Percentiles rank a stretch among this genome's conserved stretches.
Conservation (phyloP, 768 basidiomycete genomes). For the Kwoniella europaea region DNA sequence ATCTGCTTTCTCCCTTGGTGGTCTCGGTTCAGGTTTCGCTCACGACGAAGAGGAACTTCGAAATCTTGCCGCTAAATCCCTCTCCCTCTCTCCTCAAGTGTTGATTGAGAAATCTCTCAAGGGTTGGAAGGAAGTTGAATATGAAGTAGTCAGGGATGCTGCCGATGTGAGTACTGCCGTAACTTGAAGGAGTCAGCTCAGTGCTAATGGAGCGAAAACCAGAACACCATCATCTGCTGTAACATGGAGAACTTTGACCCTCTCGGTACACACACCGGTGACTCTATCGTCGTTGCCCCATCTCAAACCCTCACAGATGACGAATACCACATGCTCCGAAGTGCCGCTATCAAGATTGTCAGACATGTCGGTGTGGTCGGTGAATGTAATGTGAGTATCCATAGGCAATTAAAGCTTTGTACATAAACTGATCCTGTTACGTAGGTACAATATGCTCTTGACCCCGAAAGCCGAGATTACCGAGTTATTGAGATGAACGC, state of each 20-base stretch:
- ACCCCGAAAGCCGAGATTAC: constrained; percentile 89
- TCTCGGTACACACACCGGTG: constrained; percentile 97
- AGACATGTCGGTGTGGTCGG: constrained; percentile 64
- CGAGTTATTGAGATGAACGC: constrained; percentile 99
- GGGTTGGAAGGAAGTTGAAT: constrained; percentile 99
- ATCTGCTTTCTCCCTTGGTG: constrained; percentile 91
- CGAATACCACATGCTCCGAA: constrained; percentile 98
- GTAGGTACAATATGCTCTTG: constrained; percentile 91
- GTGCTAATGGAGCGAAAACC: constrained; percentile 23
- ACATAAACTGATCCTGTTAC: background rate
- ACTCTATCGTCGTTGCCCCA: constrained; percentile 98
- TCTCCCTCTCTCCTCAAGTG: constrained; percentile 90
- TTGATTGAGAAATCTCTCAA: constrained; percentile 98
- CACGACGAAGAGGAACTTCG: constrained; percentile 91
- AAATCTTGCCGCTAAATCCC: constrained; percentile 87
- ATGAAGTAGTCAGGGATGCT: constrained; percentile 96
- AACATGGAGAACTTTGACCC: constrained; percentile 89
- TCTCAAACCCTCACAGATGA: constrained; percentile 97
- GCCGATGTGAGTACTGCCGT: constrained; percentile 74
- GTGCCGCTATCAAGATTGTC: constrained; percentile 92
- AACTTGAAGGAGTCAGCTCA: background rate
- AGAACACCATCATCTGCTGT: constrained; percentile 99
- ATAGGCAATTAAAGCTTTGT: background rate
- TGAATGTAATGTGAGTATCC: constrained; percentile 55
- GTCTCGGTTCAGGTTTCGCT: constrained; percentile 97